phyloP scores from a whole-genome alignment of 495 filamentous ascomycete genomes.

The Acidiella bohemica region DNA sequence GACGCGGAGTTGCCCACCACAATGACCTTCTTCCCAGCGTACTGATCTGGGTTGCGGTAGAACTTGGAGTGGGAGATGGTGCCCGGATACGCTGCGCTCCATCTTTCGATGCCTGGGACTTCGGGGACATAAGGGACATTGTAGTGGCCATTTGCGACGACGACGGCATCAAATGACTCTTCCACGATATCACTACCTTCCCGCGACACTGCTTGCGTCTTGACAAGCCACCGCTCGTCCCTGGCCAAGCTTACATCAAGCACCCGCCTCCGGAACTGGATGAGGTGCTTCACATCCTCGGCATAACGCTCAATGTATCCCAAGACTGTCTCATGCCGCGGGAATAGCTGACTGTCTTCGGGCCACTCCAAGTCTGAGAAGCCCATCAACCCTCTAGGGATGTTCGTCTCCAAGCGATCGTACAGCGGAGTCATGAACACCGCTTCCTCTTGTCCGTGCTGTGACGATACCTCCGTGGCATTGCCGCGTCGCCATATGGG shows the following conservation, averaged over 20 bases:
- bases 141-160: constrained; percentile 77
- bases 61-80: constrained; percentile 68
- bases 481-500: constrained; percentile 20
- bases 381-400: constrained; percentile 68
- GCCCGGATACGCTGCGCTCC: constrained; percentile 47
- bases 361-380: constrained; percentile 61
- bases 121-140: constrained; percentile 55
- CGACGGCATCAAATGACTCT: constrained; percentile 53
- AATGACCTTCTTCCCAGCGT: constrained; percentile 50
- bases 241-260: constrained; percentile 30
- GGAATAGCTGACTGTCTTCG: constrained; percentile 53
- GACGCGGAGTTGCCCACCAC: constrained; percentile 70
- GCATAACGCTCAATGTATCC: constrained; percentile 66
- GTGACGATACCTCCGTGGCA: constrained; percentile 1
- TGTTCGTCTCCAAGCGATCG: constrained; percentile 69
- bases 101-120: constrained; percentile 41
- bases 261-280: constrained; percentile 47
- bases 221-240: constrained; percentile 40
- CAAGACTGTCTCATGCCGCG: constrained; percentile 50
- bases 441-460: constrained; percentile 20
- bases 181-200: constrained; percentile 25
- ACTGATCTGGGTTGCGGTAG: constrained; percentile 51
- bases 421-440: constrained; percentile 64
- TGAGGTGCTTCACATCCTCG: constrained; percentile 41
- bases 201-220: constrained; percentile 32